Evolutionary conservation across 192 early-diverging fungal genomes (phyloP).

Genomic region (Mortierella claussenii): DNA sequence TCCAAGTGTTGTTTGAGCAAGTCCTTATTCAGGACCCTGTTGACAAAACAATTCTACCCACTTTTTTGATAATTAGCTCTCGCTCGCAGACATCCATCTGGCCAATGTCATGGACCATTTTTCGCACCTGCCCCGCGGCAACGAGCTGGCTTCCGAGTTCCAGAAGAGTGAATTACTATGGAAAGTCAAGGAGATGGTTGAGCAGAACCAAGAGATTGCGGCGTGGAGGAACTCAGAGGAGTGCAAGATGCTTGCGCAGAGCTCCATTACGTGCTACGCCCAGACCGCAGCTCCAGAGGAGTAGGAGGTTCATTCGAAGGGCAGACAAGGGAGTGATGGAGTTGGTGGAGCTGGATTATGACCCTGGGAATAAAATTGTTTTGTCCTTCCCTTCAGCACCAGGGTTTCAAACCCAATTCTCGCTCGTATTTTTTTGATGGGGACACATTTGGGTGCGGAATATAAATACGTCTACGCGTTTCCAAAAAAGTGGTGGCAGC

Average conservation of each 20-base stretch:
- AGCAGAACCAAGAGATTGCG: slow-evolving; percentile 19
- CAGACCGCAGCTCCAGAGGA: neutral
- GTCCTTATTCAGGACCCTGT: slow-evolving; percentile 26
- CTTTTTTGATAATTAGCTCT: slow-evolving; percentile 5
- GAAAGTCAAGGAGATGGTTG: slow-evolving; percentile 31
- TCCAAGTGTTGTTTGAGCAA: neutral
- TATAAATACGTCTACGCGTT: too few species aligned
- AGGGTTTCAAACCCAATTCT: too few species aligned
- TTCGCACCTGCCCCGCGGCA: slow-evolving; percentile 19
- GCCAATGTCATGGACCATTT: slow-evolving; percentile 40
- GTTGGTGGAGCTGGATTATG: too few species aligned
- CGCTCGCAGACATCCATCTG: slow-evolving; percentile 39
- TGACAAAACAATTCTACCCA: slow-evolving; percentile 17
- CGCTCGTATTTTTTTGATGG: too few species aligned
- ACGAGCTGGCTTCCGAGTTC: slow-evolving; percentile 8
- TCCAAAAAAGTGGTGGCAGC: too few species aligned
- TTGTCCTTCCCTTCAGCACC: too few species aligned
- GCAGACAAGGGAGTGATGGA: too few species aligned
- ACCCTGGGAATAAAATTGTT: too few species aligned
- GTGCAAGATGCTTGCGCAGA: neutral
- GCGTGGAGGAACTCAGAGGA: slow-evolving; percentile 29
- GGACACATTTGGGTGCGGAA: too few species aligned
- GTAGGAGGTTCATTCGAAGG: too few species aligned
- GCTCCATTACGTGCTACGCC: slow-evolving; percentile 5
- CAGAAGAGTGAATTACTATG: slow-evolving; percentile 7